These are phyloP conservation scores for Cetradonia linearis DNA, from an alignment of 495 filamentous ascomycete genomes.

Conservation along the genomic window DNA sequence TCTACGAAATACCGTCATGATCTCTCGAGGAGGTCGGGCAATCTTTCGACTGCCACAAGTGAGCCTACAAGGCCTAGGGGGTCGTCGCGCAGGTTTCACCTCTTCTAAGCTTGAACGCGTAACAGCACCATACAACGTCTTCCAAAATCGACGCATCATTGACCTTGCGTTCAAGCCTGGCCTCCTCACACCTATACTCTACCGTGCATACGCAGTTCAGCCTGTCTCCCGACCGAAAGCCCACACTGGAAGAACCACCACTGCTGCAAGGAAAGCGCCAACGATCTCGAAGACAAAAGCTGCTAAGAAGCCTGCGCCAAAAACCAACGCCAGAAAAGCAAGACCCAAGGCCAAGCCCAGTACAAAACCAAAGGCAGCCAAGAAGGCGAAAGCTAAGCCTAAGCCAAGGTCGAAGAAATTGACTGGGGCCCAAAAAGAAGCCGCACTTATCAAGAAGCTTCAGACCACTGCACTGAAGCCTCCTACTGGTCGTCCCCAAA, in stretches of 20 bases:
- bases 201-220: conserved; percentile 20
- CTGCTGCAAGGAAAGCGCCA: conserved; percentile 17
- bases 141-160: background rate
- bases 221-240: conserved; percentile 27
- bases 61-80: conserved; percentile 16
- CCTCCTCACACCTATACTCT: background rate
- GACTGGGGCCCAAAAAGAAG: conserved; percentile 25
- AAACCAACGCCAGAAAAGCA: conserved; percentile 13
- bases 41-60: conserved; percentile 15
- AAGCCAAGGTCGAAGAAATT: conserved; percentile 21
- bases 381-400: conserved; percentile 13
- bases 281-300: conserved; percentile 18
- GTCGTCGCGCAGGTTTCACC: conserved; percentile 9
- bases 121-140: conserved; percentile 5
- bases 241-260: conserved; percentile 25
- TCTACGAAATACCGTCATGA: conserved; percentile 10
- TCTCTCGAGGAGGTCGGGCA: conserved; percentile 10
- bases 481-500: conserved; percentile 26
- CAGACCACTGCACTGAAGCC: conserved; percentile 30
- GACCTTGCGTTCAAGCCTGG: background rate
- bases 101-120: conserved; percentile 21
- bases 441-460: conserved; percentile 23
- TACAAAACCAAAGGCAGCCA: conserved; percentile 14
- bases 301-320: conserved; percentile 17
- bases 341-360: conserved; percentile 18